Evolutionary conservation across 768 basidiomycete species (phyloP).

Genomic region (Mrakia blollopis): DNA sequence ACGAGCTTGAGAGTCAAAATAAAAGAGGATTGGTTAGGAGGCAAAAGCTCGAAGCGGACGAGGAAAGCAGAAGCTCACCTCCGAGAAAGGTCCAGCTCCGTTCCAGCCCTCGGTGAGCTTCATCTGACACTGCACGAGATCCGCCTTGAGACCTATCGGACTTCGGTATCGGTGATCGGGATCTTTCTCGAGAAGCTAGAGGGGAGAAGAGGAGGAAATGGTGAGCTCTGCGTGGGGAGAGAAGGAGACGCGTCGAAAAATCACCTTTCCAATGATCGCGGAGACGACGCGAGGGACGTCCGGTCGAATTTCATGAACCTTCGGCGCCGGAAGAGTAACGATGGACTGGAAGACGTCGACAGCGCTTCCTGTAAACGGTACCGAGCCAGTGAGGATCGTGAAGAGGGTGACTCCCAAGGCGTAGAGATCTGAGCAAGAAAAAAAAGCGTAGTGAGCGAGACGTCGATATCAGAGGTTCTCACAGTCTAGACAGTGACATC

Average conservation of each 20-base stretch:
- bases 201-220: neutral
- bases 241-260: too few species aligned
- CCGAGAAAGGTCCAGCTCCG: neutral
- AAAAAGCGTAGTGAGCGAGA: neutral
- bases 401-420: constrained; percentile 55
- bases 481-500: constrained; percentile 39
- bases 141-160: constrained; percentile 62
- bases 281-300: constrained; percentile 69
- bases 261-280: constrained; percentile 50
- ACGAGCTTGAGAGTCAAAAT: constrained; percentile 52
- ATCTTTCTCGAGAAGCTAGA: constrained; percentile 66
- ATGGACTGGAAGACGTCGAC: constrained; percentile 65
- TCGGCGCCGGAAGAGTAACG: constrained; percentile 67
- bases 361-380: constrained; percentile 39
- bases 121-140: constrained; percentile 64
- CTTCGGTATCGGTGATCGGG: constrained; percentile 68
- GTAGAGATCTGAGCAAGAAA: constrained; percentile 60
- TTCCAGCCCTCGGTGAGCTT: constrained; percentile 48
- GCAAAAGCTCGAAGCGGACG: neutral
- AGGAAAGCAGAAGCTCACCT: neutral
- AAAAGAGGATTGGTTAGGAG: constrained; percentile 47
- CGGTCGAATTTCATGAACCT: constrained; percentile 66
- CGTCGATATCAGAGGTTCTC: too few species aligned
- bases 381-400: constrained; percentile 16
- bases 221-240: too few species aligned